A percentile compares a stretch with the other conserved stretches of the same genome.
Conservation (phyloP, 1,284 basidiomycete species). For the Fomitiporia mediterranea region DNA sequence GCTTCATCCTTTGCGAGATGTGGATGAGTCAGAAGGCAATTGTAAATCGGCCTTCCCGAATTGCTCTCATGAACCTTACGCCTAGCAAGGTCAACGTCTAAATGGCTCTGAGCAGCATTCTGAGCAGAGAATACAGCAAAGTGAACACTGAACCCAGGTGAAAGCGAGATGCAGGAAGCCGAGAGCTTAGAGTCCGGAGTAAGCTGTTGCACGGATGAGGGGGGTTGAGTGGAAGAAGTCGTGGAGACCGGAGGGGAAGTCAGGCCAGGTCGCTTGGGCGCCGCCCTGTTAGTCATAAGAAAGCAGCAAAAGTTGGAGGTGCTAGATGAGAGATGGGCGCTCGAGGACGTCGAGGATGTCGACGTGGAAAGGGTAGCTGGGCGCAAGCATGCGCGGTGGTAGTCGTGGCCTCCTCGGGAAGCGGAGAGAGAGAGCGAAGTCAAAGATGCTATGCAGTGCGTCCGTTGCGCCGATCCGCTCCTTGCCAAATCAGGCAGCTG, state of each 20-base stretch:
- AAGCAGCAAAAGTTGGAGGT: background rate
- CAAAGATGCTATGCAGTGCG: too few species aligned
- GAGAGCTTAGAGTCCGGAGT: constrained; percentile 22
- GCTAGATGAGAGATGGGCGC: background rate
- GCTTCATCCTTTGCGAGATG: constrained; percentile 38
- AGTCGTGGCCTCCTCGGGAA: background rate
- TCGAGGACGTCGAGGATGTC: constrained; percentile 3
- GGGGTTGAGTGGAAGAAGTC: constrained; percentile 32
- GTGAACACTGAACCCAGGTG: constrained; percentile 32
- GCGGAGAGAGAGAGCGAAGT: too few species aligned
- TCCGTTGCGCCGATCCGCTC: background rate
- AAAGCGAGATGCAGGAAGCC: constrained; percentile 17
- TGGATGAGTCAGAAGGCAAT: constrained; percentile 49
- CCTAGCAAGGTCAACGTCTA: constrained; percentile 54
- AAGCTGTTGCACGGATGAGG: constrained; percentile 34
- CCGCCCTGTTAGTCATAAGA: constrained; percentile 18
- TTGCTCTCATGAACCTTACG: constrained; percentile 41
- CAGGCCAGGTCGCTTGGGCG: constrained; percentile 31
- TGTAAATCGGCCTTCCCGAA: constrained; percentile 33
- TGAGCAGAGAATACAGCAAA: constrained; percentile 44
- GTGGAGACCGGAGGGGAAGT: constrained; percentile 31
- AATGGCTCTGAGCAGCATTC: constrained; percentile 27
- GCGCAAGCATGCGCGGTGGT: constrained; percentile 1
- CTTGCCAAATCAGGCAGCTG: background rate
- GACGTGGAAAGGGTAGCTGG: background rate